phyloP scores from a whole-genome alignment of 129 eudicot genomes.

The Cynara cardunculus region DNA sequence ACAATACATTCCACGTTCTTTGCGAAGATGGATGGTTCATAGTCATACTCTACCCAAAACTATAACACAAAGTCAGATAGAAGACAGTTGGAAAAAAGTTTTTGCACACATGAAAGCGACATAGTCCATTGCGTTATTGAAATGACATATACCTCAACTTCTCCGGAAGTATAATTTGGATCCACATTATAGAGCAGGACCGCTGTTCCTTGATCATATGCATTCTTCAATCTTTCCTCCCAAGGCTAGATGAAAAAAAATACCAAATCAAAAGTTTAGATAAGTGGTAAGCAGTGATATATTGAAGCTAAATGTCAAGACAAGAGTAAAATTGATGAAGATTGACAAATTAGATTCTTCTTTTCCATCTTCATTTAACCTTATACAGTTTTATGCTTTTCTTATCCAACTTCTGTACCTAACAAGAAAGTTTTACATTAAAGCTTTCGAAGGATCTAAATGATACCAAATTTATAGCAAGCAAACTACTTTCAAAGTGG shows the following conservation, averaged over 20 bases:
- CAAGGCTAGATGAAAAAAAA: conserved; percentile 46
- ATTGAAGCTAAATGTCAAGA: not conserved
- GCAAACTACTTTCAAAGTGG: not conserved
- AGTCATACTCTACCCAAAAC: not conserved
- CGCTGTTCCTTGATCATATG: conserved; percentile 52
- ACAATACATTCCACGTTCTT: too few species aligned
- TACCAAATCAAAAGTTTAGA: not conserved
- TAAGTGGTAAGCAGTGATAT: not conserved
- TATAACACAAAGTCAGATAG: not conserved
- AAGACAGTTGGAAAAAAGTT: not conserved
- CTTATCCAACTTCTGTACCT: not conserved
- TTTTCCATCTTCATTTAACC: not conserved
- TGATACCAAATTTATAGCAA: not conserved
- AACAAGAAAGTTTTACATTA: too few species aligned
- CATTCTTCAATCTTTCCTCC: conserved; percentile 53
- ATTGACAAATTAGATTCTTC: not conserved
- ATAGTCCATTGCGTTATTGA: not conserved
- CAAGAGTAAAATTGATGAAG: not conserved
- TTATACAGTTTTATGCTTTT: not conserved
- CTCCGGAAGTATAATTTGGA: conserved; percentile 62
- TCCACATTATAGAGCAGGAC: conserved; percentile 66
- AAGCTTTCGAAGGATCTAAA: too few species aligned
- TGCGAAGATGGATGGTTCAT: not conserved
- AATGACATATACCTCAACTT: conserved; percentile 54
- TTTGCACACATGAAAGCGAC: not conserved